Conservation (phyloP, 2,329 filamentous ascomycete species). For the Aspergillus ruber region DNA sequence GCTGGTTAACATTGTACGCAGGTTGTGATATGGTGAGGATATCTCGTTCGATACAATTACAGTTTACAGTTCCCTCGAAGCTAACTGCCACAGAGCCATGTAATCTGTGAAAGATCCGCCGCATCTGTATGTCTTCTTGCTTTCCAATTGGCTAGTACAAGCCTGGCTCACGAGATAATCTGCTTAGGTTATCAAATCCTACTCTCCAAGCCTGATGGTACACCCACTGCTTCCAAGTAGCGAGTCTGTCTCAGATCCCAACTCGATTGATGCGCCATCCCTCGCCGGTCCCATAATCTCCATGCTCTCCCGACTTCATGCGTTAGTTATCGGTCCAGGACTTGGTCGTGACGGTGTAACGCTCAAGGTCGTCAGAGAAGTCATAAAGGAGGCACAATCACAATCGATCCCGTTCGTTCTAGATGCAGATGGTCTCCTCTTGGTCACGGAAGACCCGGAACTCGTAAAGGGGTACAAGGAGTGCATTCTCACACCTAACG, state of each 20-base stretch:
- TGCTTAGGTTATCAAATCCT: conserved; percentile 81
- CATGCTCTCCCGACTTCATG: conserved; percentile 81
- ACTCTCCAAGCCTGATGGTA: conserved; percentile 97
- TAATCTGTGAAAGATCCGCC: conserved; percentile 89
- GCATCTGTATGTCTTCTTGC: conserved; percentile 44
- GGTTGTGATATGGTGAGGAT: conserved; percentile 69
- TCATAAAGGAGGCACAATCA: conserved; percentile 72
- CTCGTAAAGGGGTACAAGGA: conserved; percentile 73
- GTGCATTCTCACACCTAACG: conserved; percentile 88
- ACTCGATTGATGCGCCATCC: conserved; percentile 47
- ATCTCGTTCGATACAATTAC: background rate
- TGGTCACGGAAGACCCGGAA: conserved; percentile 69
- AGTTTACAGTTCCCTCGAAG: background rate
- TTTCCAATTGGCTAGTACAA: background rate
- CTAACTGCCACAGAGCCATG: conserved; percentile 53
- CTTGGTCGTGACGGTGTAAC: conserved; percentile 85
- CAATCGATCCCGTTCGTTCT: conserved; percentile 71
- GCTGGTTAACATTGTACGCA: conserved; percentile 14
- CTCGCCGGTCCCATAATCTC: conserved; percentile 65
- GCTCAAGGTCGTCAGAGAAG: conserved; percentile 73
- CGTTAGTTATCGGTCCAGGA: conserved; percentile 86
- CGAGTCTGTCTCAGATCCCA: conserved; percentile 43
- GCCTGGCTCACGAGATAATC: background rate
- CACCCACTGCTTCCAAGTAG: conserved; percentile 89
- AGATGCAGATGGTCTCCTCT: conserved; percentile 79